phyloP scores from a whole-genome alignment of 257 asterid species.

The Lavandula angustifolia region DNA sequence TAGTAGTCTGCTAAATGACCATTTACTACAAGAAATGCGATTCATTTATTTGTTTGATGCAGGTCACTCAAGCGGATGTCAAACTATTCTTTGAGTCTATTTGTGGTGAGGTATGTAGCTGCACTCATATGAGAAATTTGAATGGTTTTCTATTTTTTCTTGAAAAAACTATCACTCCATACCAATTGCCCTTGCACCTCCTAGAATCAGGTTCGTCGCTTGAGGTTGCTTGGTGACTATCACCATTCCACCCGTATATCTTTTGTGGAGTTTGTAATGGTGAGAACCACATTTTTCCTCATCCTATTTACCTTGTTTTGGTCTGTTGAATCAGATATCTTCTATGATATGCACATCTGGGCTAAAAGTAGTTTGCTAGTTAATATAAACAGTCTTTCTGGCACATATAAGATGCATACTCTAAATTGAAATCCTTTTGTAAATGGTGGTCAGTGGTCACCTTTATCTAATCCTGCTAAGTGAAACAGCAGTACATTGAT shows the following conservation, averaged over 20 bases:
- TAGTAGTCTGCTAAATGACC: background rate
- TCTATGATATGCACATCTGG: background rate
- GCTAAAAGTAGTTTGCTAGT: constrained; percentile 17
- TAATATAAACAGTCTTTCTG: background rate
- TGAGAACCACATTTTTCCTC: constrained; percentile 41
- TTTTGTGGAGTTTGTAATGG: constrained; percentile 95
- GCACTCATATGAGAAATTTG: constrained; percentile 6
- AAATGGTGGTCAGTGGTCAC: background rate
- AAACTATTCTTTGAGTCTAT: constrained; percentile 68
- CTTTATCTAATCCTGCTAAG: background rate
- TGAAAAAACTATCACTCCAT: background rate
- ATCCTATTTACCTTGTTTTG: constrained; percentile 24
- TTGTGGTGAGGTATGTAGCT: constrained; percentile 58
- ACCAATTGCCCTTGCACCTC: constrained; percentile 15
- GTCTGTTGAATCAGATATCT: background rate
- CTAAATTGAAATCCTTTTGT: background rate
- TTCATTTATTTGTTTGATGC: constrained; percentile 25
- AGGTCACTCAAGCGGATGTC: constrained; percentile 71
- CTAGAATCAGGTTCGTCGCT: constrained; percentile 72
- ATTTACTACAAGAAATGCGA: constrained; percentile 15
- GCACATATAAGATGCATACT: background rate
- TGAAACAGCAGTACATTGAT: background rate
- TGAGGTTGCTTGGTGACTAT: constrained; percentile 95
- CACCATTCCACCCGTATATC: constrained; percentile 93
- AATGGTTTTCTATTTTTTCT: background rate